Evolutionary conservation across 176 grass and related monocot species (phyloP), one percentile per base, ranked within the genome.

Genomic region (Areca catechu): DNA sequence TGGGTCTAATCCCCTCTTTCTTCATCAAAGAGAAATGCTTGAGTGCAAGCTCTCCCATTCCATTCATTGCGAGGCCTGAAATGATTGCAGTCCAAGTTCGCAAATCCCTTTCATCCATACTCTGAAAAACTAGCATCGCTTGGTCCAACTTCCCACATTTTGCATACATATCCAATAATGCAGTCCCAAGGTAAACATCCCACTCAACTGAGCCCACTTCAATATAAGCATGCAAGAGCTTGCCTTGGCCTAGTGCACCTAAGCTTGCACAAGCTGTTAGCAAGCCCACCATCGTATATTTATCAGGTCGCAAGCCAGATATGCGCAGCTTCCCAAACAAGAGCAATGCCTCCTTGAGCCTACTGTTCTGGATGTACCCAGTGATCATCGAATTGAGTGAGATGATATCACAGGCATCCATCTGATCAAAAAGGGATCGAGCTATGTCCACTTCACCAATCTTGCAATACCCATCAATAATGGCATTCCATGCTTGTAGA

Each of bases 121-220:
- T 65, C 17, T 48, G 49, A 61, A 89, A 89, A 57, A 72, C 67
- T 72, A 54, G 3, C 27, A 53, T 76, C 29, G 81, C 81, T 52
- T 85, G 77, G 30, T 75, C 58, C 22, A 76, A 70, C 67, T 79
- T 81, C 58, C 86, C 81, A 65, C 86, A 89, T 75, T 89, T 89
- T 71, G 84, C 74, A 57, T 85, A 82, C 86, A 89, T 89, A 67
- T 89, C 81, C 74, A 89, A 5, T n/a, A 89, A 68, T 78, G 81
- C 62, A 27, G 86, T 85, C 14, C 67, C 81, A 21, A 89, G 57
- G 54, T 78, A 89, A 56, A 82, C 29, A 79, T 89, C 86, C 25
- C 52, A 34, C 56, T 82, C 71, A 4, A 82, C 78, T 12, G 85
- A 50, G 59, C 78, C 70, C 63, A 79, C 71, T 63, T 85, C 81